phyloP scores from a whole-genome alignment of 75 land plant species.

The Gnetum montanum region DNA sequence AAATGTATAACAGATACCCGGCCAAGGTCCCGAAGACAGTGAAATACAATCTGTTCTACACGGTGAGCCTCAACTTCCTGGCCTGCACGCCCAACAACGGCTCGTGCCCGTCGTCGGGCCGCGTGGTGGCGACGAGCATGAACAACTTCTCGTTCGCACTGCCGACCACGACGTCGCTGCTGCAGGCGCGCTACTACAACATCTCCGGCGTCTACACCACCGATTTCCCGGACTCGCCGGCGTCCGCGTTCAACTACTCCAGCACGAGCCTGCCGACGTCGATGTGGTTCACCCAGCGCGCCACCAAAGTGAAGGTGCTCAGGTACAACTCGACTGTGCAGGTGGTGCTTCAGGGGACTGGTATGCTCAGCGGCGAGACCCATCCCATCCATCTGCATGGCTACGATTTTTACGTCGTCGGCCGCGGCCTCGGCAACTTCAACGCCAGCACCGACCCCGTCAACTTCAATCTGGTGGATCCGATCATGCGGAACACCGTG shows the following conservation, averaged over 20 bases:
- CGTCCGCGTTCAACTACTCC: neutral
- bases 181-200: neutral
- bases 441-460: too few relatives aligned
- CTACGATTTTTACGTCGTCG: too few relatives aligned
- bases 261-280: neutral
- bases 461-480: neutral
- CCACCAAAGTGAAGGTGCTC: neutral
- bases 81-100: conserved; percentile 2
- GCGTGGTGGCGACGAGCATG: neutral
- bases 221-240: too few relatives aligned
- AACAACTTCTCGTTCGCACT: neutral
- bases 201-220: too few relatives aligned
- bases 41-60: neutral
- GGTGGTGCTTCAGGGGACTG: neutral
- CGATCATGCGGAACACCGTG: neutral
- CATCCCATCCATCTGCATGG: too few relatives aligned
- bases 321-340: neutral
- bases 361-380: neutral
- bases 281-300: neutral
- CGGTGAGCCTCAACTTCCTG: conserved; percentile 20
- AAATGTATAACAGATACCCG: conserved; percentile 5
- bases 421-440: too few relatives aligned
- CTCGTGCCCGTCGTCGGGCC: conserved; percentile 4
- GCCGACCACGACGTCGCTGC: neutral
- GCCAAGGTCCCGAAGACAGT: conserved; percentile 10